phyloP scores from a whole-genome alignment of 1,139 yeast species.

The Arxiozyma slooffiae region DNA sequence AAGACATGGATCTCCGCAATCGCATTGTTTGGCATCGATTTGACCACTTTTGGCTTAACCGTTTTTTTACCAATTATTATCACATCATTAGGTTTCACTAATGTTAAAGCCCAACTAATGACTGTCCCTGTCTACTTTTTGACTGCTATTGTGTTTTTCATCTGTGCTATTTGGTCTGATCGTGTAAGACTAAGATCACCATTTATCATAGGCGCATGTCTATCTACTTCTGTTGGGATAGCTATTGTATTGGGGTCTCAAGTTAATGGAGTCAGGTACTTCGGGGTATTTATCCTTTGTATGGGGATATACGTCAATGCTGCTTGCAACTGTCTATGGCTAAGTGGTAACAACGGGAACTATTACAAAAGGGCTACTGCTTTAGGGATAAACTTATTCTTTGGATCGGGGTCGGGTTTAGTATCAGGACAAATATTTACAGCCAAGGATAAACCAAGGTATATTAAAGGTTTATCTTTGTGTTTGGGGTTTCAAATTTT shows the following conservation, averaged over 20 bases:
- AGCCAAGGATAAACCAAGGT: conserved; percentile 29
- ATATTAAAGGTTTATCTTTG: conserved; percentile 36
- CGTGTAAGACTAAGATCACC: conserved; percentile 31
- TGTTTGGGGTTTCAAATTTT: conserved; percentile 45
- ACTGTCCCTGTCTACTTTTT: conserved; percentile 42
- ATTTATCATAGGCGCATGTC: conserved; percentile 31
- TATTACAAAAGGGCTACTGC: conserved; percentile 40
- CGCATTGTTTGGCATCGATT: conserved; percentile 41
- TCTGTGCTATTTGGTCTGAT: conserved; percentile 37
- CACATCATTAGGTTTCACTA: conserved; percentile 38
- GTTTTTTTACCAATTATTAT: conserved; percentile 42
- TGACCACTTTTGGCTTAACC: conserved; percentile 40
- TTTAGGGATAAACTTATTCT: conserved; percentile 37
- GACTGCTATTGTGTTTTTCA: conserved; percentile 35
- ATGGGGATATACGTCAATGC: conserved; percentile 37
- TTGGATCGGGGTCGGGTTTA: conserved; percentile 40
- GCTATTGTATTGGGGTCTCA: conserved; percentile 32
- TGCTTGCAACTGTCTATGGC: conserved; percentile 39
- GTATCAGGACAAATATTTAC: conserved; percentile 39
- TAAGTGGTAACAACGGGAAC: conserved; percentile 38
- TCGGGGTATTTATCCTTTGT: conserved; percentile 39
- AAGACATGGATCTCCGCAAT: conserved; percentile 35
- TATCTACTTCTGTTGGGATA: conserved; percentile 36
- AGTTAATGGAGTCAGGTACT: conserved; percentile 36
- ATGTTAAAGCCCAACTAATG: conserved; percentile 38